These are phyloP conservation scores for Isabelozyma gotoi DNA, from an alignment of 805 yeast genomes.

Conservation along the genomic window DNA sequence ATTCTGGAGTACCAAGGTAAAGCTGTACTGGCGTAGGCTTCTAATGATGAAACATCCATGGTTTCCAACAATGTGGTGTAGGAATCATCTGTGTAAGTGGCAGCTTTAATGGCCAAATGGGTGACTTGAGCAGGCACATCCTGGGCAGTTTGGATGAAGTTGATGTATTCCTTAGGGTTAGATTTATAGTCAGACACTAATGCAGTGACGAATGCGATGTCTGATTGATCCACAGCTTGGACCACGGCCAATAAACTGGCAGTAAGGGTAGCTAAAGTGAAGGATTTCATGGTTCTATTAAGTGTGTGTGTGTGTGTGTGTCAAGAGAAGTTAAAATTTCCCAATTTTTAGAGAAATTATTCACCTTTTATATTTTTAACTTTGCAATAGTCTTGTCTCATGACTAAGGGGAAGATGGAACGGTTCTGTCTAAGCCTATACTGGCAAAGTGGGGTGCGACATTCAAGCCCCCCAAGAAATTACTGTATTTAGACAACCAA, in stretches of 20 bases:
- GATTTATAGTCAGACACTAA: slow-evolving; percentile 32
- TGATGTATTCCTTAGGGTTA: slow-evolving; percentile 24
- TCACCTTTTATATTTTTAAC: neutral
- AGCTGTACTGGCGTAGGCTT: slow-evolving; percentile 27
- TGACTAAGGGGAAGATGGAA: neutral
- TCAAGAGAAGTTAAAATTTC: neutral
- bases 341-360: neutral
- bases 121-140: slow-evolving; percentile 26
- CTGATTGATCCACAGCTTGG: slow-evolving; percentile 8
- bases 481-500: neutral
- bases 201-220: slow-evolving; percentile 33
- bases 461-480: neutral
- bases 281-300: slow-evolving; percentile 16
- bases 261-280: slow-evolving; percentile 9
- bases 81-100: slow-evolving; percentile 34
- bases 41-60: slow-evolving; percentile 20
- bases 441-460: slow-evolving; percentile 1
- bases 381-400: neutral
- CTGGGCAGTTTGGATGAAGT: slow-evolving; percentile 24
- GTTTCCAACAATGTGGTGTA: slow-evolving; percentile 36
- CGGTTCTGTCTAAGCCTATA: neutral
- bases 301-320: neutral
- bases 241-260: slow-evolving; percentile 15
- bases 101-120: slow-evolving; percentile 25
- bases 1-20: slow-evolving; percentile 34